These are phyloP conservation scores for Candida awuae DNA, from an alignment of 805 yeast genomes.

Conservation along the genomic window DNA sequence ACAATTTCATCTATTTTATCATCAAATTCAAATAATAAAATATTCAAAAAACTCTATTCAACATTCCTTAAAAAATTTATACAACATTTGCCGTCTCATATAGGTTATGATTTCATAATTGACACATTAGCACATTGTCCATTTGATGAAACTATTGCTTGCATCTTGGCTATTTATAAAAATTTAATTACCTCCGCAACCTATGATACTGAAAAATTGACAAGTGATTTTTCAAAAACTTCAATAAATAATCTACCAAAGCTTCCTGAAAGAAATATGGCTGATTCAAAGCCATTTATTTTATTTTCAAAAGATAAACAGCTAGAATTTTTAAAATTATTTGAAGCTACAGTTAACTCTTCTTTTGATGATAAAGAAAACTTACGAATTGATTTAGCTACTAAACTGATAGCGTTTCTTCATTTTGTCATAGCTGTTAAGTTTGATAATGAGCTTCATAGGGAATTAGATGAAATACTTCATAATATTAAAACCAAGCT, in stretches of 20 bases:
- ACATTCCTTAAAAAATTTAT: slow-evolving; percentile 60
- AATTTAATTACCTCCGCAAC: slow-evolving; percentile 43
- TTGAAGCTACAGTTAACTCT: no score
- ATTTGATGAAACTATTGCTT: slow-evolving; percentile 49
- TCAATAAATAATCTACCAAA: not conserved
- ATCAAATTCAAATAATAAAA: slow-evolving; percentile 11
- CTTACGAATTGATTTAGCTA: no score
- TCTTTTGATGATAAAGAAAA: no score
- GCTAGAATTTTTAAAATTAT: slow-evolving; percentile 36
- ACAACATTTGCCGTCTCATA: slow-evolving; percentile 46
- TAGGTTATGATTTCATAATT: slow-evolving; percentile 49
- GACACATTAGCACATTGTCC: slow-evolving; percentile 56
- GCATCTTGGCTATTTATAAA: slow-evolving; percentile 59
- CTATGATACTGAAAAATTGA: slow-evolving; percentile 11
- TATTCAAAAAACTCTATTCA: slow-evolving; percentile 32
- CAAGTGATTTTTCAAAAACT: not conserved
- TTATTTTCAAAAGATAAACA: slow-evolving; percentile 35
- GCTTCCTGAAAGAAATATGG: slow-evolving; percentile 11
- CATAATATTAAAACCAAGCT: no score
- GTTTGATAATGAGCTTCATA: no score
- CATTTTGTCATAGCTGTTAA: no score
- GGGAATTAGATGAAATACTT: no score
- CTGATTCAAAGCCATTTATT: slow-evolving; percentile 38
- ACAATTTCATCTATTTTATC: slow-evolving; percentile 17
- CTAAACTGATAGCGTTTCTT: no score